Evolutionary conservation across 805 yeast species (phyloP).

Genomic region (Ogataea pilisensis): DNA sequence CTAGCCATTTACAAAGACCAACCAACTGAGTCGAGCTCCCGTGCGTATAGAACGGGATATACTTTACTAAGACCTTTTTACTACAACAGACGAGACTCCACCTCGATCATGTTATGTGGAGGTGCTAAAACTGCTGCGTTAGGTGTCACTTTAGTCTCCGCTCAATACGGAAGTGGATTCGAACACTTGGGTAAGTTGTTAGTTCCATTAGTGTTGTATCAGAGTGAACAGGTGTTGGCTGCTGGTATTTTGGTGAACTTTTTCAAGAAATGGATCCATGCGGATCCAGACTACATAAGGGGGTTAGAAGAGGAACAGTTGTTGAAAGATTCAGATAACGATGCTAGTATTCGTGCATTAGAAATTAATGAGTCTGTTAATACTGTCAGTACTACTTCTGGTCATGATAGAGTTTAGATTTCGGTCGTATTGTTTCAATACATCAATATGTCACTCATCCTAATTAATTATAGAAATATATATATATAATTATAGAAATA

Average conservation of each 20-base stretch:
- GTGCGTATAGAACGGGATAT: conserved; percentile 42
- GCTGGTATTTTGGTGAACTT: conserved; percentile 68
- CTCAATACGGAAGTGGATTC: conserved; percentile 56
- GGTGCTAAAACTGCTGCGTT: conserved; percentile 93
- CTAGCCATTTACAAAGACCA: conserved; percentile 37
- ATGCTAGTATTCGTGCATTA: not conserved
- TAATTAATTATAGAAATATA: too few relatives aligned
- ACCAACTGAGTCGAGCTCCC: conserved; percentile 45
- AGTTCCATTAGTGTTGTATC: conserved; percentile 82
- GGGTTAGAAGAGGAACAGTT: conserved; percentile 2
- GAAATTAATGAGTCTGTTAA: not conserved
- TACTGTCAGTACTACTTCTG: not conserved
- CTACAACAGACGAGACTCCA: conserved; percentile 67
- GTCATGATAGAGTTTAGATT: not conserved
- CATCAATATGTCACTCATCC: too few relatives aligned
- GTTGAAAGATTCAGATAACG: not conserved
- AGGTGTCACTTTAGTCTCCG: conserved; percentile 76
- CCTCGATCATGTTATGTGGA: conserved; percentile 79
- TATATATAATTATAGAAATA: too few relatives aligned
- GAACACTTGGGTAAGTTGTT: conserved; percentile 64
- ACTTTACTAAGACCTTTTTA: conserved; percentile 57
- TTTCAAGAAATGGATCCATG: conserved; percentile 66
- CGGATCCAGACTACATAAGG: conserved; percentile 20
- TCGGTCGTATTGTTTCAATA: too few relatives aligned
- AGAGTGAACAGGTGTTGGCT: conserved; percentile 79